These are phyloP conservation scores for Yamadazyma phyllophila DNA, from an alignment of 805 yeast genomes.

Conservation along the genomic window DNA sequence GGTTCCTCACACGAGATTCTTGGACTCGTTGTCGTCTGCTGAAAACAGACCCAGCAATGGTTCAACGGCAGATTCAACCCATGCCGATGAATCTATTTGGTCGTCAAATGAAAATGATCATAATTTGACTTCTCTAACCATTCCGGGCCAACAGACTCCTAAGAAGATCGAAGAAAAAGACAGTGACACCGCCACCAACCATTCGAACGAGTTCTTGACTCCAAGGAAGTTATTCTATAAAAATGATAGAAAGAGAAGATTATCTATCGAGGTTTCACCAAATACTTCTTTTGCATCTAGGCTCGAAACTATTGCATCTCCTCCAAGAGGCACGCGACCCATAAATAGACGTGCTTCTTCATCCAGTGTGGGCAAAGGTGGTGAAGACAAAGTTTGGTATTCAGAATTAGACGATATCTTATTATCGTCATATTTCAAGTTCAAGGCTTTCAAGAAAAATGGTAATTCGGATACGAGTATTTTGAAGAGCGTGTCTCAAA, in stretches of 20 bases:
- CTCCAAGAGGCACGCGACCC: constrained; percentile 13
- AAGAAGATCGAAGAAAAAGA: neutral
- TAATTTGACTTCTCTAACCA: constrained; percentile 7
- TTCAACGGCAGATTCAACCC: neutral
- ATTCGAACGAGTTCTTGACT: constrained; percentile 24
- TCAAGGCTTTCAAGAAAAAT: constrained; percentile 28
- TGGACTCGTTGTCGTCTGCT: constrained; percentile 4
- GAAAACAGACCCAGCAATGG: neutral
- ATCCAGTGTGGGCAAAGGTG: neutral
- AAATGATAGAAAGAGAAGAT: constrained; percentile 15
- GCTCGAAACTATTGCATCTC: constrained; percentile 25
- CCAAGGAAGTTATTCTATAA: constrained; percentile 26
- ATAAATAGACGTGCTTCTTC: constrained; percentile 5
- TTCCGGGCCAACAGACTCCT: constrained; percentile 5
- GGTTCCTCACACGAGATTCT: neutral
- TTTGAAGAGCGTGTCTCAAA: constrained; percentile 35
- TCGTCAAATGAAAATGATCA: constrained; percentile 1
- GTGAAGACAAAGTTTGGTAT: constrained; percentile 33
- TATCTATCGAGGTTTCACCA: constrained; percentile 28
- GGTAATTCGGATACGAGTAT: constrained; percentile 21
- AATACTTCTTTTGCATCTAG: constrained; percentile 35
- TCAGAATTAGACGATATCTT: constrained; percentile 34
- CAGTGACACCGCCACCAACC: neutral
- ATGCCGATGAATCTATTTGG: constrained; percentile 8
- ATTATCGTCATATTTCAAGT: constrained; percentile 34